Base-by-base conservation (phyloP, 2,329 filamentous ascomycete species). In the Akanthomyces uredinophilus region DNA sequence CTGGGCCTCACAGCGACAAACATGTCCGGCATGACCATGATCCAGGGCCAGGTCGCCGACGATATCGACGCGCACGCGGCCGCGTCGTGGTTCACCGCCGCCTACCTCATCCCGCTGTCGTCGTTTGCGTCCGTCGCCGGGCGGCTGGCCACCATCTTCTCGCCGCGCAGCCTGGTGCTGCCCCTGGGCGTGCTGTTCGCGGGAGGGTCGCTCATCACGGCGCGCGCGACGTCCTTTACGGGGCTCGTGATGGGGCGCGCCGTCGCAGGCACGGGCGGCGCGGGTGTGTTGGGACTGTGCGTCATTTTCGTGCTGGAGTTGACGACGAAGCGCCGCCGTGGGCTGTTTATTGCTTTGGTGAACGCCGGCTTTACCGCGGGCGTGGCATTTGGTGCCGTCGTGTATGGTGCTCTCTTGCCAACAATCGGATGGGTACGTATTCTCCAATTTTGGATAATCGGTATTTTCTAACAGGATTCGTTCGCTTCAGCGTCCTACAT, bases 11-110 rank as follows among this genome's bases (percentile, higher is more conserved):
- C 64, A 82, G 81, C 82, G 6, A 77, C 83, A 65, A 95, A 95
- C 70, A 91, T 93, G 75, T 91, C 87, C 14, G 87, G 91, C 67
- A 87, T 96, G 70, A 90, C 90, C 6, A 93, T 92, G 61, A 90
- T 89, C 1, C 91, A 95, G 74, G 90, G 87, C 8, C 80, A 81
- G 55, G 91, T 96, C 66, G 90, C 91, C 2, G 83, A 82, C 8
- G 90, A 94, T 66, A 79, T 96, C 2, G 81, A 90, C 73, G 85
- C 89, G 1, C 92, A 91, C 69, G 85, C 87, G 61, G 78, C 86
- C 61, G 87, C 86, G 41, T 89, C 86, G 73, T 96, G 91, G 91
- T 92, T 95, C 71, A 92, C 89, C 8, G 91, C 89, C 37, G 81
- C 88, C 2, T 96, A 91, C 71, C 79, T 95, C 53, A 81, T 84